Evolutionary conservation across 345 rosid genomes (phyloP).

Genomic region (Hevea brasiliensis): DNA sequence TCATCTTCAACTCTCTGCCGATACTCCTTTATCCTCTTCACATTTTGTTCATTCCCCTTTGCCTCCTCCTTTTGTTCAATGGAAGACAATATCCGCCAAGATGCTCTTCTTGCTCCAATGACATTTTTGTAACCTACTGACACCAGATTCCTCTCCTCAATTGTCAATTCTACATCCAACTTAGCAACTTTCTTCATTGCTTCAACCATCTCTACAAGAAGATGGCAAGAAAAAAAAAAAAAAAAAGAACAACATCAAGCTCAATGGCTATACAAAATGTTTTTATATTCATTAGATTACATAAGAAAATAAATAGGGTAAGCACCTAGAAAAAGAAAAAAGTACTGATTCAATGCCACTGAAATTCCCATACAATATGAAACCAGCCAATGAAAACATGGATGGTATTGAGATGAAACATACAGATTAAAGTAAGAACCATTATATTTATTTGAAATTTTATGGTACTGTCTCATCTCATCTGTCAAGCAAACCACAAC

Average conservation of each 20-base stretch:
- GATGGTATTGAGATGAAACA: neutral
- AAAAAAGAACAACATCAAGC: neutral
- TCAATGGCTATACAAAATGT: neutral
- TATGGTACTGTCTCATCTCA: neutral
- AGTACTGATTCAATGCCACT: neutral
- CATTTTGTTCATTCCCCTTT: conserved; percentile 70
- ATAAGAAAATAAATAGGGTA: neutral
- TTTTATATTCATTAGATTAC: neutral
- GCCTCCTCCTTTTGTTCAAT: conserved; percentile 86
- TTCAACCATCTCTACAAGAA: conserved; percentile 74
- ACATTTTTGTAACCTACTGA: conserved; percentile 91
- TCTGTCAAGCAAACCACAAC: neutral
- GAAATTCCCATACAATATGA: neutral
- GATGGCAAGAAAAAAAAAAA: neutral
- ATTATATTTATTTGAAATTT: neutral
- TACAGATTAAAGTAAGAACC: neutral
- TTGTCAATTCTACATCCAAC: conserved; percentile 67
- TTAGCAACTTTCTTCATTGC: conserved; percentile 77
- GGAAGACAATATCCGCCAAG: conserved; percentile 70
- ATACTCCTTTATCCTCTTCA: conserved; percentile 68
- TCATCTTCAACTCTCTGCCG: conserved; percentile 72
- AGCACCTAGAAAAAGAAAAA: neutral
- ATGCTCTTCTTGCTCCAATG: conserved; percentile 81
- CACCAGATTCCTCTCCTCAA: conserved; percentile 80
- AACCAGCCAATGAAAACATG: neutral